Base-by-base conservation (phyloP, 2,329 filamentous ascomycete genomes). In the Aspergillus tubingensis region DNA sequence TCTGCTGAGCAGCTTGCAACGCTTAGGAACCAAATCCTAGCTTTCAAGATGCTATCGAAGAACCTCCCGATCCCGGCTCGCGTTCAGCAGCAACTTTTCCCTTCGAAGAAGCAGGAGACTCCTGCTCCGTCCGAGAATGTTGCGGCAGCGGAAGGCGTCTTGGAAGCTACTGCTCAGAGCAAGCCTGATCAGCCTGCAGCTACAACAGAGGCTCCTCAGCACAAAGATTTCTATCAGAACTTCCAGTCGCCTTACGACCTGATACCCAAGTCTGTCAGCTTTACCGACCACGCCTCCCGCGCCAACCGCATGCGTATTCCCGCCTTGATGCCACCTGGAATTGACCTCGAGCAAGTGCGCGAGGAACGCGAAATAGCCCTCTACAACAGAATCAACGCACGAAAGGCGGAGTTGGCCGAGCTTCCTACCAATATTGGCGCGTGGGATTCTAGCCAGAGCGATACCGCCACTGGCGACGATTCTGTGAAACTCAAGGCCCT, bases 11-110 rank as follows among this genome's bases (percentile, higher is more conserved):
- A 99, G 74, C 80, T 96, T 49, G 83, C 85, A 23, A 86, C 91
- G 47, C 80, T 99, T 8, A 85, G 91, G 62, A 88, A 91, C 66
- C 95, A 99, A 74, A 96, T 98, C 54, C 84, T 89, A 68, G 93
- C 94, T 0, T 98, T 97, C 79, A 96, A 96, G 77, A 84, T 92
- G 66, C 82, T 99, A 3, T 89, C 91, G 5, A 96, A 95, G 76
- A 96, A 96, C 67, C 83, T 90, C 13, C 89, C 92, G 0, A 86
- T 98, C 3, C 92, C 94, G 1, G 77, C 85, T 30, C 84, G 86
- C 63, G 85, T 96, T 65, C 92, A 96, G 73, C 90, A 94, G 71
- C 87, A 90, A 52, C 88, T 98, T 39, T 96, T 93, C 73, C 84
- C 89, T 48, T 88, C 76, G 73, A 70, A 78, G 64, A 77, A 77